phyloP scores from a whole-genome alignment of 2,329 filamentous ascomycete species.

The Fusarium multiceps region DNA sequence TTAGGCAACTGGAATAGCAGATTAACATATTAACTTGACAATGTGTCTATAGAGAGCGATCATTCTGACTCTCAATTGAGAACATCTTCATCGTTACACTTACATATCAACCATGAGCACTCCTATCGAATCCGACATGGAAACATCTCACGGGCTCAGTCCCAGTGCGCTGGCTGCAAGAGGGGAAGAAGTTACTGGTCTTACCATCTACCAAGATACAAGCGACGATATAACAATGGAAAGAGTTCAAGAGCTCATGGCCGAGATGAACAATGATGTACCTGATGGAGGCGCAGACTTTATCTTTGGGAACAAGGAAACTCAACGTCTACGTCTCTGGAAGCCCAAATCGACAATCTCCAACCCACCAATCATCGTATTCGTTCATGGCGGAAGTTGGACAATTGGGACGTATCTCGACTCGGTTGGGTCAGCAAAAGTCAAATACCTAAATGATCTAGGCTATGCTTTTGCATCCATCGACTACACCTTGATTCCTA shows the following conservation, averaged over 20 bases:
- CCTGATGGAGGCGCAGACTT: conserved; percentile 1
- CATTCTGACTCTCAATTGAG: neutral
- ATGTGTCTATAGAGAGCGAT: neutral
- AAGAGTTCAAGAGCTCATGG: neutral
- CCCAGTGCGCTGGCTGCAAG: neutral
- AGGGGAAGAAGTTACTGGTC: neutral
- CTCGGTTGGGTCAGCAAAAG: conserved; percentile 4
- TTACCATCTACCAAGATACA: neutral
- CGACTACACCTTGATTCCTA: conserved; percentile 3
- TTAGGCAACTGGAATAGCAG: neutral
- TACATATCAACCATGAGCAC: neutral
- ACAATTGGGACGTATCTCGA: conserved; percentile 10
- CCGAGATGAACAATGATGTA: neutral
- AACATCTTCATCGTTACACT: neutral
- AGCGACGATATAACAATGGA: neutral
- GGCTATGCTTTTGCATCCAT: neutral
- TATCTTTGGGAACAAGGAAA: neutral
- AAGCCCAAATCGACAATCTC: rapidly evolving
- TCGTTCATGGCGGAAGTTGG: conserved; percentile 12
- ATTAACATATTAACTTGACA: neutral
- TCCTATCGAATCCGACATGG: neutral
- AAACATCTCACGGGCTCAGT: neutral
- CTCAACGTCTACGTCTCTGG: conserved; percentile 4
- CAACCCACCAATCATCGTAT: neutral
- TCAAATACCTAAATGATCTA: neutral